A percentile compares a stretch with the other conserved stretches of the same genome.
Evolutionary conservation across 1,139 yeast species (phyloP).

Genomic region (Candida neerlandica): DNA sequence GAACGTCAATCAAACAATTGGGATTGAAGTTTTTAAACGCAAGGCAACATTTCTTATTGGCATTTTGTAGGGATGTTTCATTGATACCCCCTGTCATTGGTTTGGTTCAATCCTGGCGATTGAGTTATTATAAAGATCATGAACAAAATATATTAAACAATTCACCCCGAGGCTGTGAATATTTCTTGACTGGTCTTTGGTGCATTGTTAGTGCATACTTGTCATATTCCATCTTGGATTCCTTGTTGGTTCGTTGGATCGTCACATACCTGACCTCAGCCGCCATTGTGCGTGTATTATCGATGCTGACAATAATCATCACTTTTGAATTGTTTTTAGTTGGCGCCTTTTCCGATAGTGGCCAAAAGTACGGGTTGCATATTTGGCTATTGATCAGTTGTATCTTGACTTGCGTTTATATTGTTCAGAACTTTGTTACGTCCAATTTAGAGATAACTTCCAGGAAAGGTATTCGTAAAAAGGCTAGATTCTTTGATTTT

Average conservation of each 20-base stretch:
- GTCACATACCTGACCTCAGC: constrained; percentile 88
- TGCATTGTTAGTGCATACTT: constrained; percentile 85
- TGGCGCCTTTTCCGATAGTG: constrained; percentile 55
- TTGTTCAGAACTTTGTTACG: constrained; percentile 86
- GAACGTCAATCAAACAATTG: constrained; percentile 45
- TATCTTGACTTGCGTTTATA: constrained; percentile 78
- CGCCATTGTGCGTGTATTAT: constrained; percentile 80
- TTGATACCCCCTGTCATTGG: constrained; percentile 65
- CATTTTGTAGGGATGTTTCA: constrained; percentile 73
- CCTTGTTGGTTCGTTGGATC: constrained; percentile 91
- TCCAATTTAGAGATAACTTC: constrained; percentile 67
- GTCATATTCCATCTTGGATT: constrained; percentile 83
- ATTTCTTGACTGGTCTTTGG: constrained; percentile 74
- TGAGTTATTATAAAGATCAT: constrained; percentile 37
- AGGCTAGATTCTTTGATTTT: constrained; percentile 67
- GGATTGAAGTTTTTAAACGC: constrained; percentile 74
- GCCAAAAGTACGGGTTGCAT: constrained; percentile 68
- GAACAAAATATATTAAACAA: constrained; percentile 37
- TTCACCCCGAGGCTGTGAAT: constrained; percentile 67
- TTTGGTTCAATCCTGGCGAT: constrained; percentile 55
- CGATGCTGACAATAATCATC: constrained; percentile 75
- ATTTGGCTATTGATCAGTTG: constrained; percentile 92
- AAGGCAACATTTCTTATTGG: constrained; percentile 73
- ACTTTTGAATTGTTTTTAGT: constrained; percentile 71
- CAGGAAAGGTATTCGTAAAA: constrained; percentile 21